Evolutionary conservation across 1,284 basidiomycete species (phyloP).

Genomic region (Peniophora sp.): DNA sequence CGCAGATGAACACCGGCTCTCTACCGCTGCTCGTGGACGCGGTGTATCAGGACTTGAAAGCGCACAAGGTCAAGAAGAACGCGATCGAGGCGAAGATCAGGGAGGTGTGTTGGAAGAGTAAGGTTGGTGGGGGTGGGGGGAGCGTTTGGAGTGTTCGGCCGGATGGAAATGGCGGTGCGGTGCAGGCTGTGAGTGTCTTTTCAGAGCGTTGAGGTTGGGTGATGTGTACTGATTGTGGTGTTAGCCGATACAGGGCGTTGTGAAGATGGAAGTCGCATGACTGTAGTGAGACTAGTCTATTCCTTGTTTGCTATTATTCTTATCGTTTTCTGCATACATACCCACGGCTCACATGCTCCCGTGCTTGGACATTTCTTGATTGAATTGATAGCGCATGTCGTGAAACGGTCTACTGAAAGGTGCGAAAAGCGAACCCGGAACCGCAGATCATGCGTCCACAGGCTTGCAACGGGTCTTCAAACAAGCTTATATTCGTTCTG

Average conservation of each 20-base stretch:
- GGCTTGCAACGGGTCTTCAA: no score
- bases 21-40: slow-evolving; percentile 63
- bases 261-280: background rate
- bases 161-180: slow-evolving; percentile 28
- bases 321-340: background rate
- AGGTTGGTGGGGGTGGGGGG: slow-evolving; percentile 32
- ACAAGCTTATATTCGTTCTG: no score
- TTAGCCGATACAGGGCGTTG: no score
- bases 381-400: no score
- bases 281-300: no score
- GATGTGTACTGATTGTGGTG: no score
- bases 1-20: slow-evolving; percentile 52
- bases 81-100: slow-evolving; percentile 72
- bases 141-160: slow-evolving; percentile 64
- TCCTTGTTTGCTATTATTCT: background rate
- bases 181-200: slow-evolving; percentile 7
- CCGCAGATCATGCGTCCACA: no score
- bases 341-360: no score
- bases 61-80: slow-evolving; percentile 69
- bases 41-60: slow-evolving; percentile 58
- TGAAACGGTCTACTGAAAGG: no score
- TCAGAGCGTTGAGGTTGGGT: no score
- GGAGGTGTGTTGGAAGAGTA: slow-evolving; percentile 67
- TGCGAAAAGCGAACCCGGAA: no score
- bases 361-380: no score